Evolutionary conservation across 805 yeast genomes (phyloP), one percentile per base, ranked within the genome.

Genomic region (Cephaloascus albidus): DNA sequence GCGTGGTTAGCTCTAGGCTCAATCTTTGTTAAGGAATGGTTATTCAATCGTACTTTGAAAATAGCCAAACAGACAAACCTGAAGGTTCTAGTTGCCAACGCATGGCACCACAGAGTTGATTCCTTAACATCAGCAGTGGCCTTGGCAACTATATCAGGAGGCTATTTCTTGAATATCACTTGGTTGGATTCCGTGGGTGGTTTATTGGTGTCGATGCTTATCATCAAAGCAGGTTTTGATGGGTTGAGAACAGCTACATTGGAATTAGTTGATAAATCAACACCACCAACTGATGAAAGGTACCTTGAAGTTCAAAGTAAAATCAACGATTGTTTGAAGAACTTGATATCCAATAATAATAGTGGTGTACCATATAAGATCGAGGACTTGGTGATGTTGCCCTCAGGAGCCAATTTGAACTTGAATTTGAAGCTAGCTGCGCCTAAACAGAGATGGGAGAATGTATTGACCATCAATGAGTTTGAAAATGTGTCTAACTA

Each of bases 21-120:
- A 1, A 86, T 93, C 43, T 75, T 71, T 3, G 74, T 88, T 33
- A 93, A 93, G 55, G 98, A 93, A 58, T 76, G 95, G 74, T 76
- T 93, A 33, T 93, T 77, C 61, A 77, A 77, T 42, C 84, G 86
- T 10, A 93, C 98, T 0, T 72, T 81, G 60, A 76, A 78, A 44
- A 78, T 93, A 18, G 98, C 97, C 1, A 67, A 69, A 37, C 66
- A 73, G 44, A 74, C 86, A 20, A 84, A 85, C 53, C 87, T 96
- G 1, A 86, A 87, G 45, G 97, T 93, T 3, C 69, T 93, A 36
- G 78, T 86, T 37, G 98, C 98, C 3, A 93, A 93, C 54, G 98
- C 98, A 3, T 93, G 98, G 97, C 98, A 93, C 58, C 98, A 93
- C 55, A 72, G 98, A 45, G 93, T 90, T 10, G 98, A 93, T 55